Evolutionary conservation across 2,329 filamentous ascomycete genomes (phyloP).

Genomic region (Chaetomium globosum): DNA sequence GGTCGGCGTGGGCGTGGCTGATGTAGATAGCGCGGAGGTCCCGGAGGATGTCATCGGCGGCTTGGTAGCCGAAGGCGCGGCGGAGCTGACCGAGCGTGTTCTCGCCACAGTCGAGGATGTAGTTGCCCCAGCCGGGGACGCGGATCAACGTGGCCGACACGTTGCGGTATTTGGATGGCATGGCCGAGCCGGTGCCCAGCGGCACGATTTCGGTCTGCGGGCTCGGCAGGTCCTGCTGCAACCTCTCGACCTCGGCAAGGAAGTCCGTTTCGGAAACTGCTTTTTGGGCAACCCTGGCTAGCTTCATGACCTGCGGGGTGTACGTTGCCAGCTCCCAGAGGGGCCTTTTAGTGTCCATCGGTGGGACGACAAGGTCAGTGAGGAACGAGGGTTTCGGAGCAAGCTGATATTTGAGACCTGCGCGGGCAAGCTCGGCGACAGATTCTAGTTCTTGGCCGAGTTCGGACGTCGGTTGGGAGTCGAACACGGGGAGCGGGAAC

Average conservation of each 20-base stretch:
- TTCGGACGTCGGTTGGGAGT: conserved; percentile 51
- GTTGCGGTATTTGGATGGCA: conserved; percentile 92
- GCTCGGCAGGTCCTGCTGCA: conserved; percentile 68
- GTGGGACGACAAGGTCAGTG: conserved; percentile 50
- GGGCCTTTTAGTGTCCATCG: conserved; percentile 53
- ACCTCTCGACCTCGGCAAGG: conserved; percentile 51
- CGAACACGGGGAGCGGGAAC: conserved; percentile 70
- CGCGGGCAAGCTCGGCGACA: conserved; percentile 40
- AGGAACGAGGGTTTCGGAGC: conserved; percentile 53
- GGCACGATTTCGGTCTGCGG: conserved; percentile 80
- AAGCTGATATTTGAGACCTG: conserved; percentile 51
- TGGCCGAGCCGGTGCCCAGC: conserved; percentile 86
- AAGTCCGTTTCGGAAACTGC: conserved; percentile 51
- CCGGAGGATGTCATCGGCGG: conserved; percentile 70
- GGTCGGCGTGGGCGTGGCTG: conserved; percentile 93
- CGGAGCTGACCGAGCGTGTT: conserved; percentile 86
- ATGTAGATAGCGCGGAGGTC: conserved; percentile 86
- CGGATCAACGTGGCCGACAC: conserved; percentile 85
- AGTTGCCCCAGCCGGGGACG: conserved; percentile 82
- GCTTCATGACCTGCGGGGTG: conserved; percentile 48
- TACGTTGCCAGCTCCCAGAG: conserved; percentile 42
- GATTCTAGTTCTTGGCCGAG: conserved; percentile 24
- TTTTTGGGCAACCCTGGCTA: conserved; percentile 55
- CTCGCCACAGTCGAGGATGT: conserved; percentile 89
- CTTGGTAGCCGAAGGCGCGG: conserved; percentile 67